phyloP scores from a whole-genome alignment of 768 basidiomycete species.

The Boletellus ananas region DNA sequence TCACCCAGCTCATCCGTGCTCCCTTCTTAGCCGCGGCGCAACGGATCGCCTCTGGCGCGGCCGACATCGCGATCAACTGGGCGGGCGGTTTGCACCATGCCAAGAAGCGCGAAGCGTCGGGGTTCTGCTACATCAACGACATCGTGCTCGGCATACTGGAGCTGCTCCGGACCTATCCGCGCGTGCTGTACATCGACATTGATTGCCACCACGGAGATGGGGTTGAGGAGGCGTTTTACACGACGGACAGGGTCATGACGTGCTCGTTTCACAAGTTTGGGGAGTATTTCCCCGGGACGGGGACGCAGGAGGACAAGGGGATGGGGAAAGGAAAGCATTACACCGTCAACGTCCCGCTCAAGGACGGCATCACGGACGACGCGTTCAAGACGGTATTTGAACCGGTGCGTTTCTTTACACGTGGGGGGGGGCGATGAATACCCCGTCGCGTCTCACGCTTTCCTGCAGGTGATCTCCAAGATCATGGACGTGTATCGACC shows the following conservation, averaged over 20 bases:
- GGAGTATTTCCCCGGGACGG: conserved; percentile 73
- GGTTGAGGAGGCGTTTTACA: conserved; percentile 98
- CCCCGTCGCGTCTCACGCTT: not conserved
- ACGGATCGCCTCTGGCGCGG: conserved; percentile 69
- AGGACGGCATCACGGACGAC: conserved; percentile 93
- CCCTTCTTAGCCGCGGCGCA: conserved; percentile 60
- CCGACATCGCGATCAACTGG: conserved; percentile 92
- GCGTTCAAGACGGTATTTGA: conserved; percentile 86
- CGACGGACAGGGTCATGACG: conserved; percentile 96
- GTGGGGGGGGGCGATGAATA: not conserved
- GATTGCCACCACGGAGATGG: conserved; percentile 99
- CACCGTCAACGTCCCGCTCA: conserved; percentile 87
- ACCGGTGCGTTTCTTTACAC: conserved; percentile 57
- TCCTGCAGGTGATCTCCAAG: conserved; percentile 65
- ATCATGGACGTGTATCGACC: conserved; percentile 89
- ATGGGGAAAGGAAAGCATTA: conserved; percentile 83
- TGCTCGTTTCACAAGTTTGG: conserved; percentile 97
- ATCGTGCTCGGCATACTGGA: conserved; percentile 95
- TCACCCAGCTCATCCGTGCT: not conserved
- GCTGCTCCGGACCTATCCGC: conserved; percentile 76
- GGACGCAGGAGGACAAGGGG: conserved; percentile 81
- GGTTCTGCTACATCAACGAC: conserved; percentile 99
- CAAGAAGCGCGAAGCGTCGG: conserved; percentile 97
- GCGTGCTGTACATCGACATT: conserved; percentile 96
- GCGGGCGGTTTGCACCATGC: conserved; percentile 98